These are phyloP conservation scores for Sarocladiaceae sp. DNA, from an alignment of 2,329 filamentous ascomycete species.

Conservation along the genomic window DNA sequence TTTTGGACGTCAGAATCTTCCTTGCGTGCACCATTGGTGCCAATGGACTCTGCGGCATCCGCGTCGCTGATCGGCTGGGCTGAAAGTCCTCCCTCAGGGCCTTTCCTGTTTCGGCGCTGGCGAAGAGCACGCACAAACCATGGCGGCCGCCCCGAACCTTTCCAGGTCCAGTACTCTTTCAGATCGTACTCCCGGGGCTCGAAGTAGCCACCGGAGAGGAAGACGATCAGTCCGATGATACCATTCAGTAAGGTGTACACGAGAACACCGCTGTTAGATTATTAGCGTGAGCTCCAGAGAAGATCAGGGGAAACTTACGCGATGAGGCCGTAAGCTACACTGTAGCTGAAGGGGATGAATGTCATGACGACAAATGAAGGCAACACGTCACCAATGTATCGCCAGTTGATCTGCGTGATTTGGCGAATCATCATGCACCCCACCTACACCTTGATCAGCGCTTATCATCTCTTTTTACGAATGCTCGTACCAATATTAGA, in stretches of 20 bases:
- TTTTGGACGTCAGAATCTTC: constrained; percentile 20
- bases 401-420: constrained; percentile 72
- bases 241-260: constrained; percentile 46
- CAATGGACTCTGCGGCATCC: constrained; percentile 1
- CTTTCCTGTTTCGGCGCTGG: constrained; percentile 11
- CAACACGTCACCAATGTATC: constrained; percentile 69
- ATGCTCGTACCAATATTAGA: constrained; percentile 52
- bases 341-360: constrained; percentile 76
- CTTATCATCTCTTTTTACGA: neutral
- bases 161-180: constrained; percentile 55
- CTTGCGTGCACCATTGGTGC: constrained; percentile 19
- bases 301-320: constrained; percentile 42
- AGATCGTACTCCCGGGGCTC: constrained; percentile 49
- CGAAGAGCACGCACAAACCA: constrained; percentile 40
- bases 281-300: neutral
- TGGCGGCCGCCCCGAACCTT: constrained; percentile 40
- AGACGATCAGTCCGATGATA: constrained; percentile 41
- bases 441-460: constrained; percentile 39
- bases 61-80: neutral
- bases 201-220: constrained; percentile 35
- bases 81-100: neutral
- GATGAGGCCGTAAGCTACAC: constrained; percentile 72
- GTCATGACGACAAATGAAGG: constrained; percentile 73
- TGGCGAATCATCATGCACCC: constrained; percentile 76
- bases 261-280: constrained; percentile 44